Percentiles rank a stretch among this genome's conserved stretches.
Conservation (phyloP, 305 asterid species). For the Fraxinus angustifolia region DNA sequence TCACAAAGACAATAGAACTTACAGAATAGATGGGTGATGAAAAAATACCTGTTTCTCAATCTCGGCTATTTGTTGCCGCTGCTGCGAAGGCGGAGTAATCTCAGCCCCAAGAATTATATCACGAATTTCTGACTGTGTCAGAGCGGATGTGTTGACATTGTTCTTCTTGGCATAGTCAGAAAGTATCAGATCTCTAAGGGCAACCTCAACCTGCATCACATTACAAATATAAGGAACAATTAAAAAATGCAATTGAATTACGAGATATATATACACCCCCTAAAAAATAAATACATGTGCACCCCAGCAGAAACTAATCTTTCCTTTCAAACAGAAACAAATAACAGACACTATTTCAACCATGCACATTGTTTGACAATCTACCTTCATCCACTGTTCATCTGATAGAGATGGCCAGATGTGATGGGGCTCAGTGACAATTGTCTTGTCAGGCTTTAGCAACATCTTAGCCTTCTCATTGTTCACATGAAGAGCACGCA, state of each 20-base stretch:
- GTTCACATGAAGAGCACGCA: constrained; percentile 96
- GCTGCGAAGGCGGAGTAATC: constrained; percentile 98
- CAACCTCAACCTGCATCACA: constrained; percentile 85
- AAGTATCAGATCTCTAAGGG: constrained; percentile 89
- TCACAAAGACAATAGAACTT: background rate
- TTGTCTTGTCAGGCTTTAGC: constrained; percentile 96
- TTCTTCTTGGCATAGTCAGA: constrained; percentile 99
- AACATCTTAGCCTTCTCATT: constrained; percentile 98
- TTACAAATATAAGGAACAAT: constrained; percentile 4
- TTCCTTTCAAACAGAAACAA: constrained; percentile 2
- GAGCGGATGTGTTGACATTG: constrained; percentile 96
- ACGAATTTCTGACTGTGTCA: constrained; percentile 95
- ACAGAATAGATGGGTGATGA: background rate
- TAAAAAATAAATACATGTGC: background rate
- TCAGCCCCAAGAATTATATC: constrained; percentile 99
- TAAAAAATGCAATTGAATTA: background rate
- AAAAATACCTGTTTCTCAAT: constrained; percentile 84
- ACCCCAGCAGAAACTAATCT: background rate
- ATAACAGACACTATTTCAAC: background rate
- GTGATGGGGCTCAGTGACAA: constrained; percentile 91
- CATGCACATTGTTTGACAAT: background rate
- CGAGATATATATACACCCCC: background rate
- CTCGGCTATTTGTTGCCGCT: constrained; percentile 98
- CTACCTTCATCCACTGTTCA: constrained; percentile 98
- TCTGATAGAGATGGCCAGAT: constrained; percentile 97